A percentile compares a stretch with the other conserved stretches of the same genome.
These are phyloP conservation scores for Coemansia sp. DNA, from an alignment of 192 early-diverging fungal genomes.

Conservation along the genomic window DNA sequence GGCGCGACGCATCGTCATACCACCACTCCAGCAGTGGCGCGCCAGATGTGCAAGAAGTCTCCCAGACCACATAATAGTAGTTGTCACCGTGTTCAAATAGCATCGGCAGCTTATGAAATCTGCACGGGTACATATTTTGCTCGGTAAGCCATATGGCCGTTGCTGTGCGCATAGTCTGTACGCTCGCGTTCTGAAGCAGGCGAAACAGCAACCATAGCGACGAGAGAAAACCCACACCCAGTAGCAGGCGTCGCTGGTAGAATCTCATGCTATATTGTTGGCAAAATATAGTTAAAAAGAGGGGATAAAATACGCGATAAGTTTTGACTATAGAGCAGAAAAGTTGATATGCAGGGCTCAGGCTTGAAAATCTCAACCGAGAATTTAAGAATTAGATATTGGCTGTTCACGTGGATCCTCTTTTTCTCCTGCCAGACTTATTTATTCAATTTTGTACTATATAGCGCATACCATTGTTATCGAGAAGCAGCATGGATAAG, in stretches of 20 bases:
- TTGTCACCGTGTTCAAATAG: constrained; percentile 42
- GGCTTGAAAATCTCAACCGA: no score
- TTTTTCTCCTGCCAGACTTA: neutral
- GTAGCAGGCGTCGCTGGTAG: constrained; percentile 29
- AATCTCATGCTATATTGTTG: constrained; percentile 13
- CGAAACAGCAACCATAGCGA: constrained; percentile 15
- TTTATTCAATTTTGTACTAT: neutral
- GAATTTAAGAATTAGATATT: no score
- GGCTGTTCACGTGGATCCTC: neutral
- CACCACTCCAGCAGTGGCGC: constrained; percentile 42
- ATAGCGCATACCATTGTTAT: neutral
- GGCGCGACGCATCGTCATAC: constrained; percentile 9
- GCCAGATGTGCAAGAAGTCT: constrained; percentile 33
- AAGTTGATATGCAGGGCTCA: no score
- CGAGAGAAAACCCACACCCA: neutral
- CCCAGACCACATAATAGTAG: constrained; percentile 52
- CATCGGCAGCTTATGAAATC: constrained; percentile 37
- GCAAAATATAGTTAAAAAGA: neutral
- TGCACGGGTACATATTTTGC: constrained; percentile 28
- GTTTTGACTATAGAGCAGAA: no score
- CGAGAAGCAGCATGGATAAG: neutral
- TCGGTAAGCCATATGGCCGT: constrained; percentile 24
- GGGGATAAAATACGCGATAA: no score
- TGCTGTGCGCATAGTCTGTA: constrained; percentile 15
- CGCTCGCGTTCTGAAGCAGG: constrained; percentile 11